Percentiles rank a stretch among this genome's conserved stretches.
These are phyloP conservation scores for Pachyrhizus erosus DNA, from an alignment of 306 rosid species.

Conservation along the genomic window DNA sequence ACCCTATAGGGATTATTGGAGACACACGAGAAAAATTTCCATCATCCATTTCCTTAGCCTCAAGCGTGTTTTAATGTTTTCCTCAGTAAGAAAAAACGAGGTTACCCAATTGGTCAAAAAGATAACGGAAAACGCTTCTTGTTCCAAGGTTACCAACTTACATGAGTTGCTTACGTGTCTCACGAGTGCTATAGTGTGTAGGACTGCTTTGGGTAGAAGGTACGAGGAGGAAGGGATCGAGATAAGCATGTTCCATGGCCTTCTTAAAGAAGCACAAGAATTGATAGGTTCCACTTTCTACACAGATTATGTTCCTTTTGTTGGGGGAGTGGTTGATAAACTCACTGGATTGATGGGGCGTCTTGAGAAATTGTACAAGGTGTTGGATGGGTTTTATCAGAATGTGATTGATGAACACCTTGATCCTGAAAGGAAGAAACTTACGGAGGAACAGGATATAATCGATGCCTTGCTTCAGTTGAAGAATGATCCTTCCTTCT, in stretches of 20 bases:
- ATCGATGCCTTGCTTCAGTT: not conserved
- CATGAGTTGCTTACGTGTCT: not conserved
- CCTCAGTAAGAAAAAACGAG: not conserved
- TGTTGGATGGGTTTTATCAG: not conserved
- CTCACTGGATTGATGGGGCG: constrained; percentile 1
- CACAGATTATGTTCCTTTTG: not conserved
- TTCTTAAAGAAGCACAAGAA: not conserved
- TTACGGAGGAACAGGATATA: not conserved
- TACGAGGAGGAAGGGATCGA: not conserved
- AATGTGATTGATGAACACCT: not conserved
- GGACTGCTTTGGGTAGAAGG: not conserved
- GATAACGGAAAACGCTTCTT: not conserved
- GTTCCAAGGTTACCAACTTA: not conserved
- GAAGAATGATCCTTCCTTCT: not conserved
- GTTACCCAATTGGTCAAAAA: not conserved
- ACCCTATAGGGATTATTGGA: not conserved
- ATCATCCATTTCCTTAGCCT: not conserved
- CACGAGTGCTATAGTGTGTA: not conserved
- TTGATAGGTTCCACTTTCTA: not conserved
- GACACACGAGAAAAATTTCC: not conserved
- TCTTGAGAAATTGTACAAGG: not conserved
- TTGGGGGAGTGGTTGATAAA: constrained; percentile 17
- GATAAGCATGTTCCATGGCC: not conserved
- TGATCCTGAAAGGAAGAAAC: constrained; percentile 17
- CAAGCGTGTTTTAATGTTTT: not conserved